Base-by-base conservation (phyloP, 2,329 filamentous ascomycete species). In the Fusarium sp. region DNA sequence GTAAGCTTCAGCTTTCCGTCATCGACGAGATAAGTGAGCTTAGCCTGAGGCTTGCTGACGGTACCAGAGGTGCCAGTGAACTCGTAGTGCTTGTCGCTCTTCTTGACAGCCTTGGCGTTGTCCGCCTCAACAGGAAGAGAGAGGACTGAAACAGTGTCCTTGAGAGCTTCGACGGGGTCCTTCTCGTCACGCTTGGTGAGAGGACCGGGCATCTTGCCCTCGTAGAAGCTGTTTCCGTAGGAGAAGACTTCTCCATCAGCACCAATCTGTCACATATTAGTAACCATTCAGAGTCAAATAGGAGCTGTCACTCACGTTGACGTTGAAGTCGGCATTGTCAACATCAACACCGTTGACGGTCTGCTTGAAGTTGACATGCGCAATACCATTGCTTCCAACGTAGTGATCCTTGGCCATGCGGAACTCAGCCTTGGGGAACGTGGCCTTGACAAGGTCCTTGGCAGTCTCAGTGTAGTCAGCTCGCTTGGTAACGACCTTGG, bases 271-370 rank as follows among this genome's bases (percentile, higher is more conserved):
- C 8, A 2, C 2, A 12, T n/a, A 25, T 69, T 6, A 71, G 62
- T 11, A 25, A 2, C 12, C 7, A 14, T 21, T 4, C n/a, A n/a
- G n/a, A n/a, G n/a, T n/a, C n/a, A n/a, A n/a, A n/a, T n/a, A n/a
- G n/a, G n/a, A n/a, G n/a, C n/a, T n/a, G n/a, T 12, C 7, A 79
- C 85, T 79, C 70, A 88, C 85, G 66, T 89, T 89, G 49, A 89
- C 85, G 53, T 88, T 88, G 71, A 88, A 87, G 72, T 88, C 85
- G 2, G 84, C 85, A 70, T 89, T 89, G 70, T 89, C 87, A 62
- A 90, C 84, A 64, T 89, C 87, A 25, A 89, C 74, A 2, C 84
- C 87, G 56, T 88, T 84, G 9, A 81, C 78, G 0, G 86, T 89
- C 77, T 89, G 88, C 77, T 85, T 86, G 74, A 89, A 87, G 75